Conservation (phyloP, 2,329 filamentous ascomycete genomes). For the Microcyclosporella mali region DNA sequence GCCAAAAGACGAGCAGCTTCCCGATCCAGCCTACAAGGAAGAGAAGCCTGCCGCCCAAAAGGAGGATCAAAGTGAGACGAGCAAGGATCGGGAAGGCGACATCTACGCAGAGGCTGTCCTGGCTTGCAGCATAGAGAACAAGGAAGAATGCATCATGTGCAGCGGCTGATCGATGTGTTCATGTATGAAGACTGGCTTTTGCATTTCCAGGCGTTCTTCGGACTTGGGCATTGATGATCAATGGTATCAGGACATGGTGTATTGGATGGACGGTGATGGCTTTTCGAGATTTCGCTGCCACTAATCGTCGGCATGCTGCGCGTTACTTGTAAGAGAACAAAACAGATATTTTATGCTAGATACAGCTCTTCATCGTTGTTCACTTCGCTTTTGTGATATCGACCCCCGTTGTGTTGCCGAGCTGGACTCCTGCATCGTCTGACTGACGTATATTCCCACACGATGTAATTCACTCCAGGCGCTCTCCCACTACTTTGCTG, state of each 20-base stretch:
- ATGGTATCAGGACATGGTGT: slow-evolving; percentile 4
- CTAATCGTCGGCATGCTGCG: slow-evolving; percentile 20
- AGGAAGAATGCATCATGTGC: slow-evolving; percentile 94
- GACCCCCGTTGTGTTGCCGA: too few species aligned
- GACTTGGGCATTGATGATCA: slow-evolving; percentile 10
- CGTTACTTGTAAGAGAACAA: slow-evolving; percentile 16
- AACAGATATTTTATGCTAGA: neutral
- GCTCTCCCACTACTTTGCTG: too few species aligned
- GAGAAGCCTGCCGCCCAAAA: slow-evolving; percentile 51
- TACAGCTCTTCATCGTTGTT: neutral
- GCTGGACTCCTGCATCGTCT: too few species aligned
- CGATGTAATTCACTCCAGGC: too few species aligned
- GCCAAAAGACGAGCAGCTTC: slow-evolving; percentile 60
- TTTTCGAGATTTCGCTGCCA: slow-evolving; percentile 12
- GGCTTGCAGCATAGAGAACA: slow-evolving; percentile 95
- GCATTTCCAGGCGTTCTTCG: slow-evolving; percentile 14
- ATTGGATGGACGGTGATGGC: slow-evolving; percentile 5
- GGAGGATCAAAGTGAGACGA: slow-evolving; percentile 68
- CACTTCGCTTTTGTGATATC: too few species aligned
- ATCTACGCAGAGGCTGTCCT: slow-evolving; percentile 93
- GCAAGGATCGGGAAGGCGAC: slow-evolving; percentile 72
- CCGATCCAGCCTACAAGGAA: slow-evolving; percentile 48
- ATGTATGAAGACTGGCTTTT: slow-evolving; percentile 1
- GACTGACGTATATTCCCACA: too few species aligned
- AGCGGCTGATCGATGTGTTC: slow-evolving; percentile 57